Evolutionary conservation across 768 basidiomycete genomes (phyloP), one percentile per base, ranked within the genome.

Genomic region (Serendipita vermifera): DNA sequence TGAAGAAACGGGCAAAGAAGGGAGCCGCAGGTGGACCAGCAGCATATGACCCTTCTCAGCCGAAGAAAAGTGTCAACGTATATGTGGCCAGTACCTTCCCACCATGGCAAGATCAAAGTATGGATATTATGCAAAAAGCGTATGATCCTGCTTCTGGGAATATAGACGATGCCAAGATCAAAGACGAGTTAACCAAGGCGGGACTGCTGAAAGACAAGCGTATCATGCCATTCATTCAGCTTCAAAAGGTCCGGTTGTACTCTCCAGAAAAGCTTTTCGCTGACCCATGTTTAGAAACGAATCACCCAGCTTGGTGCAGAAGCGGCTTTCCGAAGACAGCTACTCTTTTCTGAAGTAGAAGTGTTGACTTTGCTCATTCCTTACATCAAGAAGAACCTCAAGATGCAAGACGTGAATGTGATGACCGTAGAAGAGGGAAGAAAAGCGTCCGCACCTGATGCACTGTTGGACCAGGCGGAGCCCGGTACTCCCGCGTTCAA

Each of bases 171-270:
- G 80, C 71, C 33, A 83, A 81, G 67, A 79, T 93, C 53, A 77
- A 82, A 67, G 73, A 80, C 63, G 62, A 78, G 61, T 66, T 98
- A 66, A 76, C 75, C 6, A 74, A 79, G 65, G 76, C 74, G 20
- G 91, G 88, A 3, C 66, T 97, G 67, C 83, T 92, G 71, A 97
- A 96, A 77, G 91, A 98, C 72, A 98, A 98, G 74, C 80, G 83
- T 38, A 78, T 78, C 38, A 98, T 97, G 94, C 93, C 93, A 4
- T 97, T 94, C 71, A 80, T 92, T 41, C 87, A 94, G 58, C 71
- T 76, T 29, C 87, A 97, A 82, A 93, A 96, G 83, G 94, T 92
- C 54, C 33, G 74, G 64, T 17, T 3, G n/a, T 4, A 36, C 43
- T 38, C 56, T 17, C 20, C 41, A 7, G 17, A 2, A 27, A 5